Base-by-base conservation (phyloP, 352 stramenopile species). In the Phytophthora sp. region DNA sequence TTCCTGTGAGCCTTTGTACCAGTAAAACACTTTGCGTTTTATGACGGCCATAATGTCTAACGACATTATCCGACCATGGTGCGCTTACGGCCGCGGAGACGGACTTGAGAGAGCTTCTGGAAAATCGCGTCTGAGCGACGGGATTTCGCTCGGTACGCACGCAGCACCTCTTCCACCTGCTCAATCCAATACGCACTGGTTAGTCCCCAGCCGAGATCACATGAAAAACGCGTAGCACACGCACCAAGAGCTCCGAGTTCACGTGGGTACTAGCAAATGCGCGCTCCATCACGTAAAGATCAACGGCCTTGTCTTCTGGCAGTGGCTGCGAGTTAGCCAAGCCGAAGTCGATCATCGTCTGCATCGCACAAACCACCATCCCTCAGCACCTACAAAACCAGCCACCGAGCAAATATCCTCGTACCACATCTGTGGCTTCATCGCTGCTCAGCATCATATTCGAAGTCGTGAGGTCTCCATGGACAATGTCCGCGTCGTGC, bases 381-480 rank as follows among this genome's bases (percentile, higher is more conserved):
- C 46, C 4, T 48, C 8, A 63, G 28, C n/a, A n/a, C n/a, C n/a
- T n/a, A n/a, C n/a, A n/a, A n/a, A n/a, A n/a, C n/a, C n/a, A n/a
- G n/a, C n/a, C n/a, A n/a, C n/a, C n/a, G n/a, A n/a, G n/a, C 18
- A 37, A 28, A 44, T 21, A 53, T 1, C 10, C 20, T 24, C 21
- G 13, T 43, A 90, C 80, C 66, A 91, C 84, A 43, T 88, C 75
- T 1, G 68, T 83, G 5, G 74, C 76, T n/a, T 85, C 77, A 2
- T 82, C 67, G 42, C 77, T 88, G 54, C 69, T 77, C n/a, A 96
- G 66, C 87, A 98, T 95, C 68, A 98, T 89, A 62, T 98, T 98
- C 41, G 92, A 98, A 21, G 94, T 98, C 35, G 92, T 98, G 38
- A 98, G 74, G 69, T 98, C 94, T 42, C 94, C 94, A 61, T 98